Conservation (phyloP, 768 basidiomycete genomes). For the Pleurotus tuber-regium region DNA sequence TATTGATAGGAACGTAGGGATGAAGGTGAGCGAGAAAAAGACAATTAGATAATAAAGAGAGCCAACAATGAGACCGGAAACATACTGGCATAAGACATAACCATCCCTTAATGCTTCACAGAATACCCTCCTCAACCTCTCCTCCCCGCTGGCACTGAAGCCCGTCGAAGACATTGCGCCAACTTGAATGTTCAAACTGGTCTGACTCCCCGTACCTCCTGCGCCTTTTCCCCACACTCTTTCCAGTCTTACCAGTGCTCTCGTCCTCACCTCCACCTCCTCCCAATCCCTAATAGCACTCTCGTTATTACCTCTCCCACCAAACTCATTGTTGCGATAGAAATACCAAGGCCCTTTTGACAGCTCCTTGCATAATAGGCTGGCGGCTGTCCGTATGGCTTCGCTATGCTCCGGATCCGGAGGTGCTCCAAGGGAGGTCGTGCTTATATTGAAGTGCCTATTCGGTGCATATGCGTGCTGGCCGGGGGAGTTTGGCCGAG, state of each 20-base stretch:
- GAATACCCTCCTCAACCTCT: conserved; percentile 72
- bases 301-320: conserved; percentile 26
- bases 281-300: conserved; percentile 60
- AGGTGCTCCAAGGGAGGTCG: conserved; percentile 47
- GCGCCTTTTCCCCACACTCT: conserved; percentile 65
- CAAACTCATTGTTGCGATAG: conserved; percentile 26
- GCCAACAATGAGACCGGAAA: conserved; percentile 22
- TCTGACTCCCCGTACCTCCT: conserved; percentile 34
- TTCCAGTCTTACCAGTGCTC: conserved; percentile 63
- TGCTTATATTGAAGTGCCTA: conserved; percentile 58
- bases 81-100: conserved; percentile 87
- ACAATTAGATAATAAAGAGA: conserved; percentile 16
- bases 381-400: conserved; percentile 61
- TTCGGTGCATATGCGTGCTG: conserved; percentile 52
- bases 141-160: conserved; percentile 57
- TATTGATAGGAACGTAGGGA: not conserved
- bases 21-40: conserved; percentile 2
- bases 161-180: conserved; percentile 30
- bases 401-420: conserved; percentile 63
- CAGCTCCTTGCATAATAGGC: conserved; percentile 65
- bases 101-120: conserved; percentile 80
- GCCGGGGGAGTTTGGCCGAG: conserved; percentile 43
- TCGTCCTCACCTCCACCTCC: conserved; percentile 68
- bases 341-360: conserved; percentile 57
- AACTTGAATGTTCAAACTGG: conserved; percentile 32